Percentiles rank a stretch among this genome's conserved stretches.
phyloP scores from a whole-genome alignment of 164 flowering plant genomes.

The Nymphaea thermarum region DNA sequence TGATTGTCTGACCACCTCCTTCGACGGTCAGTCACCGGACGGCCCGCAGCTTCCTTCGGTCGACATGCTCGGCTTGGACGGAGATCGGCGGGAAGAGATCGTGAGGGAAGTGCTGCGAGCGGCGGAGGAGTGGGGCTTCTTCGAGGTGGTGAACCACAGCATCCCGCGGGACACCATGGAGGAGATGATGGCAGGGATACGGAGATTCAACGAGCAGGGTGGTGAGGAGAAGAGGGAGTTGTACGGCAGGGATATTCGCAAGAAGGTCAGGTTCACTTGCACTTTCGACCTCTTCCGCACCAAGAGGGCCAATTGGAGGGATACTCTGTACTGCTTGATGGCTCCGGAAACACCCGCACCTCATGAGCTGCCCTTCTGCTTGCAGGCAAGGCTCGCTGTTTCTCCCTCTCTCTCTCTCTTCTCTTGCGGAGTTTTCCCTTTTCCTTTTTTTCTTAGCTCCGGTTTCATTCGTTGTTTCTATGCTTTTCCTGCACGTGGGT shows the following conservation, averaged over 20 bases:
- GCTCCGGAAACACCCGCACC: too few species aligned
- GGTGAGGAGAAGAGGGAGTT: slow-evolving; percentile 19
- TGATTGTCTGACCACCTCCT: too few species aligned
- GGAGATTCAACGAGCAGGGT: slow-evolving; percentile 30
- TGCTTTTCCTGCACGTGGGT: too few species aligned
- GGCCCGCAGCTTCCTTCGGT: slow-evolving; percentile 1
- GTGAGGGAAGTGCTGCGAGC: slow-evolving; percentile 19
- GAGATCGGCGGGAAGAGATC: slow-evolving; percentile 9
- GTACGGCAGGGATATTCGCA: slow-evolving; percentile 19
- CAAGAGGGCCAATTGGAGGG: slow-evolving; percentile 25
- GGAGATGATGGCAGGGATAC: slow-evolving; percentile 26
- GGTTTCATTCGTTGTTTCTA: too few species aligned
- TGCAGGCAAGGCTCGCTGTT: too few species aligned
- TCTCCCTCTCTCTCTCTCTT: too few species aligned
- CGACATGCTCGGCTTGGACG: slow-evolving; percentile 16
- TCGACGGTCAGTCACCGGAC: background rate
- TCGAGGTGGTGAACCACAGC: slow-evolving; percentile 51
- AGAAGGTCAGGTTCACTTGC: slow-evolving; percentile 13
- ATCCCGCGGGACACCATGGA: slow-evolving; percentile 22
- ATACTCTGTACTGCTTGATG: slow-evolving; percentile 11
- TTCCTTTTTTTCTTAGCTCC: too few species aligned
- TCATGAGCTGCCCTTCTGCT: slow-evolving; percentile 17
- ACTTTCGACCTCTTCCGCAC: slow-evolving; percentile 20
- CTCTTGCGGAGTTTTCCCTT: too few species aligned
- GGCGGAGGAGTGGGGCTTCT: slow-evolving; percentile 34